Percentiles rank a stretch among this genome's conserved stretches.
phyloP scores from a whole-genome alignment of 2,329 filamentous ascomycete genomes.

The Alternaria incomplexa region DNA sequence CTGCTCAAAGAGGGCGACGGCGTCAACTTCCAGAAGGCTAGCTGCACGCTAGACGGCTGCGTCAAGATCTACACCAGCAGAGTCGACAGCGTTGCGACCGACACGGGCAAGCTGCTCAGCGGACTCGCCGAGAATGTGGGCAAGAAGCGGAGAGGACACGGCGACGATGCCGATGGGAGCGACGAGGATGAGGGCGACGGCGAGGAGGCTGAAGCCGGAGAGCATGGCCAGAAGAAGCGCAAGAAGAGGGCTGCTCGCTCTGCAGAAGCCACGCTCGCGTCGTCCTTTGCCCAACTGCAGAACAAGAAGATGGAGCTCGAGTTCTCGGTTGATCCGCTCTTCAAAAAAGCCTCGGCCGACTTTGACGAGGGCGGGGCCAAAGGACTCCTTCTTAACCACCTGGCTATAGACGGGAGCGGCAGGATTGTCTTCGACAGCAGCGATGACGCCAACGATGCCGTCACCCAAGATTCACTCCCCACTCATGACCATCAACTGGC shows the following conservation, averaged over 20 bases:
- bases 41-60: slow-evolving; percentile 95
- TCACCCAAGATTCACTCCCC: slow-evolving; percentile 46
- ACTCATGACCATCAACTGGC: slow-evolving; percentile 46
- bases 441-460: slow-evolving; percentile 73
- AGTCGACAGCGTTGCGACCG: slow-evolving; percentile 96
- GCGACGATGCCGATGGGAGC: slow-evolving; percentile 41
- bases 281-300: slow-evolving; percentile 85
- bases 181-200: slow-evolving; percentile 68
- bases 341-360: slow-evolving; percentile 98
- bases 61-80: slow-evolving; percentile 99
- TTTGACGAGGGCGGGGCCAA: slow-evolving; percentile 98
- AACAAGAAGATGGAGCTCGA: slow-evolving; percentile 98
- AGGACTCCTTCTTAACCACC: slow-evolving; percentile 89
- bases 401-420: slow-evolving; percentile 91
- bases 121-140: slow-evolving; percentile 85
- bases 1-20: slow-evolving; percentile 93
- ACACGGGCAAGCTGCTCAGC: slow-evolving; percentile 93
- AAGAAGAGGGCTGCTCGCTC: slow-evolving; percentile 83
- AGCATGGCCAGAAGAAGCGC: slow-evolving; percentile 64
- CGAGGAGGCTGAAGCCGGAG: slow-evolving; percentile 66
- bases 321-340: slow-evolving; percentile 95
- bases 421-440: slow-evolving; percentile 98
- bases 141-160: slow-evolving; percentile 55
- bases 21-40: slow-evolving; percentile 98
- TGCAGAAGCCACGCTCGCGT: slow-evolving; percentile 90